These are phyloP conservation scores for Hypericum androsaemum DNA, from an alignment of 345 rosid species.

Conservation along the genomic window DNA sequence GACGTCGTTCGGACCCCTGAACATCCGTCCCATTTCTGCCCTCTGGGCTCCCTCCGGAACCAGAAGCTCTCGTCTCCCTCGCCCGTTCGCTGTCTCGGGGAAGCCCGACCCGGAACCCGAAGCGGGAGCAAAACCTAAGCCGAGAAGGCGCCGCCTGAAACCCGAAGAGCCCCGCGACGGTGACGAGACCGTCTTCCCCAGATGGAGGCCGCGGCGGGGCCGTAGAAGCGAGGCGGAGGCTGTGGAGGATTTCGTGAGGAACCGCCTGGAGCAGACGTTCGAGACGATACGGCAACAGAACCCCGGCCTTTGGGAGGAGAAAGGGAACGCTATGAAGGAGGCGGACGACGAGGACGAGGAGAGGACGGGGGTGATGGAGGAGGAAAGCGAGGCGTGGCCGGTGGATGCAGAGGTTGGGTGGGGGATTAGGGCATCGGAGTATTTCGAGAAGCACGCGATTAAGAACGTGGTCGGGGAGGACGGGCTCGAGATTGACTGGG, in stretches of 20 bases:
- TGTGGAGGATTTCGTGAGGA: conserved; percentile 72
- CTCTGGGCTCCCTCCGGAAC: too few species aligned
- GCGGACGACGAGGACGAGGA: conserved; percentile 9
- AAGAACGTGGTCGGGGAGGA: conserved; percentile 79
- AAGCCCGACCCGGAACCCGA: conserved; percentile 32
- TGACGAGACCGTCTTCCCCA: conserved; percentile 33
- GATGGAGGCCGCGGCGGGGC: conserved; percentile 51
- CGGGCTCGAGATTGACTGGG: conserved; percentile 79
- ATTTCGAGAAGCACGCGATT: conserved; percentile 71
- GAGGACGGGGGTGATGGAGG: conserved; percentile 64
- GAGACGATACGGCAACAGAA: conserved; percentile 47
- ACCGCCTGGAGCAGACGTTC: conserved; percentile 53
- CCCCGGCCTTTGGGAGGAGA: conserved; percentile 41
- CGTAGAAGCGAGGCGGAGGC: conserved; percentile 74
- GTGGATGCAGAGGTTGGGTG: conserved; percentile 91
- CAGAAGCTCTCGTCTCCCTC: too few species aligned
- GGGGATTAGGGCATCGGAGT: conserved; percentile 88
- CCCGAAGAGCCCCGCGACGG: conserved; percentile 16
- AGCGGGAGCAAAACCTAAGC: conserved; percentile 14
- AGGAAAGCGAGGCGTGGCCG: conserved; percentile 77
- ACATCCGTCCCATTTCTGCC: too few species aligned
- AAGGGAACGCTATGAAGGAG: conserved; percentile 25
- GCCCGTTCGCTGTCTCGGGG: conserved; percentile 27
- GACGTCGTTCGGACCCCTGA: too few species aligned
- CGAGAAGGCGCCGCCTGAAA: conserved; percentile 11